These are phyloP conservation scores for Lactarius evosmus DNA, from an alignment of 768 basidiomycete species.

Conservation along the genomic window DNA sequence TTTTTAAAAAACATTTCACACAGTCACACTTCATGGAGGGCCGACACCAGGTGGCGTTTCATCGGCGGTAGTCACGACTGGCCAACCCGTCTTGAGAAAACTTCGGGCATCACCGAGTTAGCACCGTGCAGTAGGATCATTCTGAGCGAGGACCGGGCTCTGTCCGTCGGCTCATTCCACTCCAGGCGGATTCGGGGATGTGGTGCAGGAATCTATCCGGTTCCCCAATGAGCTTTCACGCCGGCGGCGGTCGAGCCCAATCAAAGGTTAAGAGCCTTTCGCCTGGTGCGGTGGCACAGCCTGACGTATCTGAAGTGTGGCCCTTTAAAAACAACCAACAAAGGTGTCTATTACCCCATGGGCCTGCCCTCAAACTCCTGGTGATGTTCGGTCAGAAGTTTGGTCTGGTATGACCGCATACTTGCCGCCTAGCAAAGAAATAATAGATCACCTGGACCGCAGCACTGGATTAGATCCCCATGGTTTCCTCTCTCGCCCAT, in stretches of 20 bases:
- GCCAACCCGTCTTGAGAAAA: background rate
- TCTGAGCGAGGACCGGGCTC: background rate
- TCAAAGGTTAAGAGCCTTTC: background rate
- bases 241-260: background rate
- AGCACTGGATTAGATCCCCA: slow-evolving; percentile 2
- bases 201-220: background rate
- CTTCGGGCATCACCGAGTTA: background rate
- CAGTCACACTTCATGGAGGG: background rate
- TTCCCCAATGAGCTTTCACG: background rate
- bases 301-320: background rate
- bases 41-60: background rate
- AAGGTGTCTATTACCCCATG: slow-evolving; percentile 12
- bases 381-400: slow-evolving; percentile 10
- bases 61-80: background rate
- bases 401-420: slow-evolving; percentile 17
- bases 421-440: slow-evolving; percentile 16
- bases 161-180: background rate
- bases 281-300: background rate
- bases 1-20: too few relatives aligned
- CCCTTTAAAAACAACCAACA: background rate
- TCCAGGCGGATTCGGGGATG: background rate
- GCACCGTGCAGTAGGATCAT: background rate
- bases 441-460: slow-evolving; percentile 1
- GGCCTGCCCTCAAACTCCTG: background rate
- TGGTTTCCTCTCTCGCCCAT: slow-evolving; percentile 4